Evolutionary conservation across 2,329 filamentous ascomycete species (phyloP).

Genomic region (Ceratocystis diversiconidia): DNA sequence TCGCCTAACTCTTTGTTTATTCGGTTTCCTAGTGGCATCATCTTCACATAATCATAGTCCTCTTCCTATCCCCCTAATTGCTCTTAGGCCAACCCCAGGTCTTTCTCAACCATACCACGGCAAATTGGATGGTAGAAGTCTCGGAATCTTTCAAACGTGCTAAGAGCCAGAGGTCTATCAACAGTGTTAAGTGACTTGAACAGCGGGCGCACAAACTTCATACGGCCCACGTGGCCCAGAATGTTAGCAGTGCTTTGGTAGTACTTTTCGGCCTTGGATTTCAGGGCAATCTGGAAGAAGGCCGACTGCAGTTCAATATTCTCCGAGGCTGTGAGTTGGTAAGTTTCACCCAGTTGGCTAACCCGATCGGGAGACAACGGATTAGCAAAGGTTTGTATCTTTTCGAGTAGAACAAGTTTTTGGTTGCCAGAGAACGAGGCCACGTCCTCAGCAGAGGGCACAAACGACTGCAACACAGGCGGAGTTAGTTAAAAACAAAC

Average conservation of each 20-base stretch:
- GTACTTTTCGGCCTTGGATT: constrained; percentile 52
- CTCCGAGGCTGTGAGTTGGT: constrained; percentile 57
- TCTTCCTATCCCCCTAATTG: neutral
- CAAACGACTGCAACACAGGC: constrained; percentile 34
- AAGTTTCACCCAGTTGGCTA: constrained; percentile 57
- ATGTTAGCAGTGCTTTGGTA: constrained; percentile 60
- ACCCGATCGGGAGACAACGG: constrained; percentile 52
- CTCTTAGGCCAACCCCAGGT: constrained; percentile 33
- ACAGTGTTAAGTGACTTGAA: constrained; percentile 63
- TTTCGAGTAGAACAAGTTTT: constrained; percentile 78
- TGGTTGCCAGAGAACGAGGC: constrained; percentile 70
- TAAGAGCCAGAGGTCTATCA: constrained; percentile 58
- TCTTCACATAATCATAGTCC: neutral
- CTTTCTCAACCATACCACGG: constrained; percentile 71
- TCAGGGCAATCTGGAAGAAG: constrained; percentile 67
- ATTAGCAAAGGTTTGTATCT: constrained; percentile 51
- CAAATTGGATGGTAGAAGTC: constrained; percentile 97
- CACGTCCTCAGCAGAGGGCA: constrained; percentile 55
- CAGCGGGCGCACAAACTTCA: constrained; percentile 92
- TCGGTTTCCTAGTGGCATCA: neutral
- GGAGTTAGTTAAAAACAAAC: constrained; percentile 4
- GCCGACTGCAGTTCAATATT: constrained; percentile 78
- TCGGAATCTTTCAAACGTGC: constrained; percentile 74
- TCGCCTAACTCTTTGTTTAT: neutral
- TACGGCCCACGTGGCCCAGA: constrained; percentile 69